These are phyloP conservation scores for Coprinopsis sp. DNA, from an alignment of 768 basidiomycete species.

Conservation along the genomic window DNA sequence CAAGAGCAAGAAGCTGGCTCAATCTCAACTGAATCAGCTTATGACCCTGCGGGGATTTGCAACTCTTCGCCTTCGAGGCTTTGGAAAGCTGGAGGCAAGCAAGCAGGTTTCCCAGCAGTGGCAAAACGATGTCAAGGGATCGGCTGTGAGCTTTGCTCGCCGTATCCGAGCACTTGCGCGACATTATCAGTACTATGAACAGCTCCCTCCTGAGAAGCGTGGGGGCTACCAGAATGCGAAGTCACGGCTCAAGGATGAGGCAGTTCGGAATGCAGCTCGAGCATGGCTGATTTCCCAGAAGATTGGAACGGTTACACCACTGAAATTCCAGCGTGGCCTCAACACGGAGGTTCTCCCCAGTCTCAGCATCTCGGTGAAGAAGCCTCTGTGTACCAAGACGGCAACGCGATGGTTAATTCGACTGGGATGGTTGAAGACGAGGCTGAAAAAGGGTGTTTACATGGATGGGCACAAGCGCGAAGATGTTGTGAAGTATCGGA, in stretches of 20 bases:
- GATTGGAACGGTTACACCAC: constrained; percentile 30
- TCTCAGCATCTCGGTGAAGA: constrained; percentile 22
- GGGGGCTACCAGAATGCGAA: constrained; percentile 17
- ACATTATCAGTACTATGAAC: constrained; percentile 31
- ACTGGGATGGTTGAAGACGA: constrained; percentile 26
- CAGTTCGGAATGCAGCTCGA: constrained; percentile 23
- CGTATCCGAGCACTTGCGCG: constrained; percentile 22
- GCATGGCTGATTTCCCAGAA: constrained; percentile 26
- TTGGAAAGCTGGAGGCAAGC: constrained; percentile 23
- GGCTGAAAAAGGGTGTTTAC: constrained; percentile 28
- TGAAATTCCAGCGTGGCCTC: constrained; percentile 19
- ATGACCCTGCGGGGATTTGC: constrained; percentile 29
- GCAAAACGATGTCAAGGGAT: constrained; percentile 19
- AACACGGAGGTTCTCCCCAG: constrained; percentile 27
- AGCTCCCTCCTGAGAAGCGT: constrained; percentile 22
- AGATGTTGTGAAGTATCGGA: constrained; percentile 31
- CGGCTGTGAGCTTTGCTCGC: constrained; percentile 22
- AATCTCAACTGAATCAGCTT: constrained; percentile 26
- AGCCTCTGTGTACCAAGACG: constrained; percentile 25
- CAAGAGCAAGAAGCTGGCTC: constrained; percentile 16
- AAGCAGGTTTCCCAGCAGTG: constrained; percentile 30
- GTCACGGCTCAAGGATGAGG: constrained; percentile 20
- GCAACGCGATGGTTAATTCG: constrained; percentile 34
- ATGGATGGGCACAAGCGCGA: constrained; percentile 23
- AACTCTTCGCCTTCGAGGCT: constrained; percentile 27